Base-by-base conservation (phyloP, 2,329 filamentous ascomycete genomes). In the Bretziella fagacearum region DNA sequence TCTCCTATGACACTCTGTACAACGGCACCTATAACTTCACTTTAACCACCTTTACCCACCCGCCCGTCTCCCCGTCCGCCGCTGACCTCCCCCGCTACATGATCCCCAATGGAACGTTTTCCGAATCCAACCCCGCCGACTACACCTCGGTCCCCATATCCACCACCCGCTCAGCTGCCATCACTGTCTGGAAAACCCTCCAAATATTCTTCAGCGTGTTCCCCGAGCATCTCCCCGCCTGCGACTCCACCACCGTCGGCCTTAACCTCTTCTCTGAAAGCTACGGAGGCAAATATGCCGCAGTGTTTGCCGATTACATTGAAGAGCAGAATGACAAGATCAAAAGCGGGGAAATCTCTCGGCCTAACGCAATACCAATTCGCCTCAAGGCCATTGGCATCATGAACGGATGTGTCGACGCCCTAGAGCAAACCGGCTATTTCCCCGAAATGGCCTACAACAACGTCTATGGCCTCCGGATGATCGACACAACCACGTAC, bases 281-380 rank as follows among this genome's bases (percentile, higher is more conserved):
- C 59, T 80, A 83, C 57, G 74, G 78, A 27, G 81, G 81, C 10
- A 72, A 76, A 48, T 85, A 83, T 54, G 81, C 76, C 0, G 78
- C 78, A 2, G 64, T 71, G 1, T 80, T 83, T 54, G 74, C 76
- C 8, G 64, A 65, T 17, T 60, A 66, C 18, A 73, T 69, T 62
- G 68, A 79, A 54, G 58, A 71, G 48, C 77, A 84, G 60, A 85
- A 84, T 53, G 57, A 63, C 15, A 65, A 64, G 45, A 59, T 62
- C 36, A 46, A 49, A 1, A 55, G 57, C 33, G 58, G 59, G 10
- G 57, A 53, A 1, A 54, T 58, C 18, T 53, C 52, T 5, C 54
- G 55, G 26, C 69, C 71, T 11, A 56, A 59, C n/a, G 70, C 66
- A 47, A 71, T 74, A 2, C 59, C 65, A 1, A 49, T 73, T 1